Conservation (phyloP, 2,329 filamentous ascomycete species). For the Colletotrichum tamarilloi region DNA sequence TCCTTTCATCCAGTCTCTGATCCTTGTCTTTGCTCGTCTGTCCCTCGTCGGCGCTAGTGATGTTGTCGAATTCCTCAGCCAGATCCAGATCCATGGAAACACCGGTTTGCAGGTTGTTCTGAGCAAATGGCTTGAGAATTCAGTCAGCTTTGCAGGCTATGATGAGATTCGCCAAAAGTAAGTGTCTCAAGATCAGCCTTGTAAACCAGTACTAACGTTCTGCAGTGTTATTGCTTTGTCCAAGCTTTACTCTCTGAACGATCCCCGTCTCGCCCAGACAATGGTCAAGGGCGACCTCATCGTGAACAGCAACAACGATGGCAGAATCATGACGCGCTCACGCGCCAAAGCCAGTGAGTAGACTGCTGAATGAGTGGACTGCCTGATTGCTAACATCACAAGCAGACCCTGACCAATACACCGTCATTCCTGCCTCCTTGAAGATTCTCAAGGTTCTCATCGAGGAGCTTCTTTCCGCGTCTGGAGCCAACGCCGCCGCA, state of each 20-base stretch:
- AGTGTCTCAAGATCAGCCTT: conserved; percentile 45
- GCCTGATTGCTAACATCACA: conserved; percentile 40
- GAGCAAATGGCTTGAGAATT: conserved; percentile 97
- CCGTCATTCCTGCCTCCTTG: conserved; percentile 84
- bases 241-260: conserved; percentile 89
- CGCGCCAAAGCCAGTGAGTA: conserved; percentile 82
- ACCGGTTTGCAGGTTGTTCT: conserved; percentile 91
- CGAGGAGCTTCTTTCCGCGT: conserved; percentile 87
- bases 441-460: conserved; percentile 98
- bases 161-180: conserved; percentile 97
- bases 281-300: conserved; percentile 94
- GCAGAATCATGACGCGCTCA: conserved; percentile 91
- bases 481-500: conserved; percentile 70
- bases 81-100: conserved; percentile 81
- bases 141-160: conserved; percentile 96
- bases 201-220: not conserved
- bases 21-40: conserved; percentile 92
- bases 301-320: conserved; percentile 74
- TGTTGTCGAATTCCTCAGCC: conserved; percentile 90
- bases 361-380: not conserved
- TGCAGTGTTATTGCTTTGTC: conserved; percentile 88
- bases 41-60: conserved; percentile 87
- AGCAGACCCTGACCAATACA: conserved; percentile 87
- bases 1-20: conserved; percentile 94
- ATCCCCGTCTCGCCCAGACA: conserved; percentile 80